A percentile compares a stretch with the other conserved stretches of the same genome.
Conservation (phyloP, 352 stramenopile genomes). For the Stramenopiles sp. region DNA sequence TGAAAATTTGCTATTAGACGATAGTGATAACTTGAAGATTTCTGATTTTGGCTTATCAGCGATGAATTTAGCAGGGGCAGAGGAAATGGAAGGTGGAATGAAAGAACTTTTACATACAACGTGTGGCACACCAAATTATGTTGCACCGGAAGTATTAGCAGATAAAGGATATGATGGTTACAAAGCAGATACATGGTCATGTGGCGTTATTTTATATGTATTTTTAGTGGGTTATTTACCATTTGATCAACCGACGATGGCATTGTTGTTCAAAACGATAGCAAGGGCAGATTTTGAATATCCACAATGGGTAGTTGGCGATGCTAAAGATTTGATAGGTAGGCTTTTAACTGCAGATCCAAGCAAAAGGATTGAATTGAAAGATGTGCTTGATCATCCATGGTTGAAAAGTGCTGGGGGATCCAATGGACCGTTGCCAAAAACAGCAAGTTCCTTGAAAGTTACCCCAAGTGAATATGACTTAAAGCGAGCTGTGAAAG, state of each 20-base stretch:
- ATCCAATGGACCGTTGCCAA: neutral
- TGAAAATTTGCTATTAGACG: constrained; percentile 34
- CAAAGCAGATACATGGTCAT: constrained; percentile 33
- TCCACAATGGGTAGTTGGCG: constrained; percentile 70
- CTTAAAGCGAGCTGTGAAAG: neutral
- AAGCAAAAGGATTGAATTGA: constrained; percentile 11
- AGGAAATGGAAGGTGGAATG: constrained; percentile 40
- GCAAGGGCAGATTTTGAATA: constrained; percentile 79
- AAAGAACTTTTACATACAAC: constrained; percentile 32
- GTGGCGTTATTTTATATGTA: constrained; percentile 40
- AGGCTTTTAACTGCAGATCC: constrained; percentile 23
- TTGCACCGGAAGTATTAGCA: constrained; percentile 25
- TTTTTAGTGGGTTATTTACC: constrained; percentile 54
- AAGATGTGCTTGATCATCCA: neutral
- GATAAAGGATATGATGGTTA: constrained; percentile 27
- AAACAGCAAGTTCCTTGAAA: neutral
- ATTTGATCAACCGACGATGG: constrained; percentile 72
- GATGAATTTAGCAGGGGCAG: neutral
- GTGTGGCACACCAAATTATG: constrained; percentile 25
- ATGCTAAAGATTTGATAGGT: constrained; percentile 62
- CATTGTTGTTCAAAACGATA: constrained; percentile 76
- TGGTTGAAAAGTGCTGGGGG: neutral
- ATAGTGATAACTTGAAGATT: constrained; percentile 25
- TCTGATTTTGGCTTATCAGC: neutral
- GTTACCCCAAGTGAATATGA: neutral